Base-by-base conservation (phyloP, 1,284 basidiomycete species). In the Ustilago crameri region DNA sequence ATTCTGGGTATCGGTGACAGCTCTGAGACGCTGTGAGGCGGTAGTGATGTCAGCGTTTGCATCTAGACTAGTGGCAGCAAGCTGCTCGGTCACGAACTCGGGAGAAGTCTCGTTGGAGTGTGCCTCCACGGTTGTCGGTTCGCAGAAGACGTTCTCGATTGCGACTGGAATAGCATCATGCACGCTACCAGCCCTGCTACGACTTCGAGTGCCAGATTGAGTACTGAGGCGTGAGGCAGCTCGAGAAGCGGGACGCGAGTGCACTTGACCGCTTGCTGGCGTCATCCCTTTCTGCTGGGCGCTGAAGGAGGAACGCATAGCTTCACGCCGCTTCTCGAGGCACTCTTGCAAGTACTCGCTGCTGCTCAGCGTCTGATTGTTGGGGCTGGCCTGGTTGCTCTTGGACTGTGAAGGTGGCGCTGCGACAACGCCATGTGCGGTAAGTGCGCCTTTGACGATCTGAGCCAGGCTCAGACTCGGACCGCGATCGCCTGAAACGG, bases 81-180 rank as follows among this genome's bases (percentile, higher is more conserved):
- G 58, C 23, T 61, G 61, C 40, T 71, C 49, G 8, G 61, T 58
- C 32, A 61, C 34, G 1, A 61, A 41, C 17, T 65, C 62, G 14
- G 68, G 68, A 10, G 68, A 71, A 12, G 61, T 53, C 24, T 71
- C 68, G 20, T 49, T 57, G 5, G 68, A 71, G 41, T 71, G 61
- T n/a, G 66, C 65, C 35, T 61, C 35, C 43, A 57, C 38, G 22
- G 68, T 71, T 32, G 42, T 60, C 10, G 47, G 50, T n/a, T 74
- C 66, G 50, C 71, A 76, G 26, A 80, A 80, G 18, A 80, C 46
- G 52, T 80, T 76, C 42, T 80, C 78, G 51, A 74, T 64, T 10
- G 68, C 74, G 15, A 75, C 52, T 0, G 78, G 78, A 40, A 80
- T 78, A 4, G 72, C 63, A 45, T 79, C 78, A 47, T 80, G 78